A percentile compares a stretch with the other conserved stretches of the same genome.
phyloP scores from a whole-genome alignment of 345 rosid species.

The Sapria himalayana region DNA sequence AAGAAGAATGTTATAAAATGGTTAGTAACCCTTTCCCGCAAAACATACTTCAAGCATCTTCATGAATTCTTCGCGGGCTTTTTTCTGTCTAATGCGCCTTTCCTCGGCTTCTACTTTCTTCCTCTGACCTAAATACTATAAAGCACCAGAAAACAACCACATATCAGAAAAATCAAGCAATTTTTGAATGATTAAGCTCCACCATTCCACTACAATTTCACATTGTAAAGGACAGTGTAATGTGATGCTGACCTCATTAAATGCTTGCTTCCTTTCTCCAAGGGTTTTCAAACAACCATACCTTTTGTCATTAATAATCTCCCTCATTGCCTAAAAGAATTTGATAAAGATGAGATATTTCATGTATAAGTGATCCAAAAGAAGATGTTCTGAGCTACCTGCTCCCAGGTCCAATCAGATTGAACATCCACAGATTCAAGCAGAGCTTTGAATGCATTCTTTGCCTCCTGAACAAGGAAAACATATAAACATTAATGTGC shows the following conservation, averaged over 20 bases:
- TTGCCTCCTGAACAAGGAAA: slow-evolving; percentile 50
- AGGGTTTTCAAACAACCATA: slow-evolving; percentile 78
- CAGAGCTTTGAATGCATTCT: slow-evolving; percentile 88
- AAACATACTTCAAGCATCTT: slow-evolving; percentile 84
- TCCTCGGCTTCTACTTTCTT: slow-evolving; percentile 91
- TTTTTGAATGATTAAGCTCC: not conserved
- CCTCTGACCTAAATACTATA: slow-evolving; percentile 88
- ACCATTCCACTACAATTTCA: too few species aligned
- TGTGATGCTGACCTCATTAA: slow-evolving; percentile 55
- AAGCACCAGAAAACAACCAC: not conserved
- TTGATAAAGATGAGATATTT: too few species aligned
- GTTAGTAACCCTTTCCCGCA: too few species aligned
- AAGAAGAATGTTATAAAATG: too few species aligned
- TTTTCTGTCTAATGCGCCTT: slow-evolving; percentile 80
- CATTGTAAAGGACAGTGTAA: too few species aligned
- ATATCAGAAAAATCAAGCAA: not conserved
- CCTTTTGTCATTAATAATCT: slow-evolving; percentile 67
- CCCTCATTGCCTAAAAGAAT: slow-evolving; percentile 50
- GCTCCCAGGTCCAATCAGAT: slow-evolving; percentile 99
- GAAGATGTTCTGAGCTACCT: slow-evolving; percentile 37
- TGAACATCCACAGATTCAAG: slow-evolving; percentile 70
- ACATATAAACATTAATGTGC: too few species aligned
- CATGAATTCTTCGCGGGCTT: slow-evolving; percentile 73
- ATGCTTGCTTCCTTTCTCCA: slow-evolving; percentile 97
- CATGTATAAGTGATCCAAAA: too few species aligned